Evolutionary conservation across 306 rosid genomes (phyloP), one percentile per base, ranked within the genome.

Genomic region (Trichosanthes cucumerina): DNA sequence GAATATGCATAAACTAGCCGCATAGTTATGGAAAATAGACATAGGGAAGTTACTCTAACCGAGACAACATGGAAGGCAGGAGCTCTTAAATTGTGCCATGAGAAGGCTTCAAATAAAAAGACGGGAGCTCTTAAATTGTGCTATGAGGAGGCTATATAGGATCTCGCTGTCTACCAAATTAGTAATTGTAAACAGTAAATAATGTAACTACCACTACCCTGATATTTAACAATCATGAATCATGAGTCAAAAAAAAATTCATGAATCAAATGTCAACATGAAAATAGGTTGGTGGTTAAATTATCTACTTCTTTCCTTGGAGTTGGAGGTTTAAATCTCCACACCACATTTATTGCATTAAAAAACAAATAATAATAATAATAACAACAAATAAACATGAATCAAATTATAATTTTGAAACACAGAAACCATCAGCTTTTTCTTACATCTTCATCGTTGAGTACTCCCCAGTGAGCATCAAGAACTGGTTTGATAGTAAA

Each of bases 391-490:
- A 69, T 5, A 70, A 43, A 2, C 8, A 70, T 23, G 56, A 66
- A n/a, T 11, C 21, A 23, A 24, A 21, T 21, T 21, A 44, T 43
- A 43, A 70, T 43, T 43, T 70, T 33, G 53, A 63, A 52, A 19
- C 39, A 21, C 34, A 26, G 24, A 70, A 44, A 3, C 56, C 10
- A 23, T 57, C 9, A 38, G 63, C 36, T 49, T 71, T 49, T 79
- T 24, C 91, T 80, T 84, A 88, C 91, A 84, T 86, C 89, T 78
- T 88, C 89, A 76, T 86, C 86, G 34, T 84, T 80, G 59, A 88
- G 86, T 76, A 86, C 87, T 49, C 91, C 91, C 91, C 91, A 88
- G 39, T 88, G 88, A 72, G 91, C 88, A 84, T 88, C 89, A 56
- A 88, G 91, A 76, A 88, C 86, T 84, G 81, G 80, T 73, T 81